Evolutionary conservation across 192 early-diverging fungal species (phyloP), one percentile per base, ranked within the genome.

Genomic region (Backusella tarrabulga): DNA sequence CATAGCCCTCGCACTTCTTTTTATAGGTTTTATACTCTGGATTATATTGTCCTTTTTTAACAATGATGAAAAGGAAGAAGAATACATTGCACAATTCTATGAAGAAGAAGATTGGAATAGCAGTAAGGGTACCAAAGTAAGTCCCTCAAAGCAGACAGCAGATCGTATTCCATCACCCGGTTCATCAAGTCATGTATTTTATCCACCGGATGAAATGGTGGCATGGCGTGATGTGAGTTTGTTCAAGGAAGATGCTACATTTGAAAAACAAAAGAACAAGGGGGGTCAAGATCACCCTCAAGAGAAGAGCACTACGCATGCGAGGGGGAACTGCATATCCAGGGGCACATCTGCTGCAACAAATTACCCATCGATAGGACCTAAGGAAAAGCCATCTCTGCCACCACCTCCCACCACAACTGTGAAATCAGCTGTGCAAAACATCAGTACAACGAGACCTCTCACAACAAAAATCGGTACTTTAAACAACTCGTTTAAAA

Each of bases 171-270:
- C 38, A 70, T 70, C 34, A 3, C 38, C 68, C 12, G 40, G 35
- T 23, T 40, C 35, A 21, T 56, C 56, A 63, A 63, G 12, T 12
- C 19, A 63, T 4, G 56, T 23, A 2, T 63, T 14, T 26, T 63
- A 63, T 63, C 56, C 56, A 9, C 68, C 19, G 26, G 68, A 70
- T 41, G 68, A 70, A 41, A 41, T 70, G 34, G 68, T 9, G 7
- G 36, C 21, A 70, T 70, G 68, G 68, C 34, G 68, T 70, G 68
- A 70, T 41, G 68, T 70, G 21, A 41, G n/a, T 40, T 23, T 70
- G 68, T 40, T 70, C 21, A 38, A 70, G 34, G 68, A 70, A 23
- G 68, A 70, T 26, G n/a, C 19, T 9, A 12, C 4, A 21, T 35
- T 21, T 21, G n/a, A 70, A 41, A 70, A 70, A 21, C 68, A 35